Conservation (phyloP, 139 green algal species). For the Yamagishiella unicocca region DNA sequence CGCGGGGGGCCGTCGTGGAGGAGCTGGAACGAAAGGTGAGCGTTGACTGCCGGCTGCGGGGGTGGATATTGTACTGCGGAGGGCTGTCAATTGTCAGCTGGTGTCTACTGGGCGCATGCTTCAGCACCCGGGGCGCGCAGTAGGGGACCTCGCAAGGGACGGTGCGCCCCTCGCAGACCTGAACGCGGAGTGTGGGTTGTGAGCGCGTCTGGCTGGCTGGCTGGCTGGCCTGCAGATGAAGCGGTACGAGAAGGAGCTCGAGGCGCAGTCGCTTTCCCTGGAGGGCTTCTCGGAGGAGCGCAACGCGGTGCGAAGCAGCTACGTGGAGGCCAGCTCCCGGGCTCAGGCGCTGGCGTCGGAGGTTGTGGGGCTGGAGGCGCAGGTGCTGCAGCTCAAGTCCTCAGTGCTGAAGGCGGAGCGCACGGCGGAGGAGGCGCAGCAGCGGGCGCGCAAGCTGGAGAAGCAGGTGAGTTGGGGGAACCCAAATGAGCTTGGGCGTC, state of each 20-base stretch:
- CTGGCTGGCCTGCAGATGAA: too few species aligned
- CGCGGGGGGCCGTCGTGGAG: conserved; percentile 48
- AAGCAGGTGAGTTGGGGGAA: conserved; percentile 46
- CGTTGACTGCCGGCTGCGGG: too few species aligned
- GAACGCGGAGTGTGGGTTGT: too few species aligned
- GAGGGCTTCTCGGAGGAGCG: conserved; percentile 55
- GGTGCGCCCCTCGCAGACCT: too few species aligned
- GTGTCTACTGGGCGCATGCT: too few species aligned
- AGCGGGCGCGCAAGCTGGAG: conserved; percentile 2
- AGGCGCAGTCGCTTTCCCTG: conserved; percentile 53
- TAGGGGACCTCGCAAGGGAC: too few species aligned
- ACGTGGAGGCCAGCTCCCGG: conserved; percentile 41
- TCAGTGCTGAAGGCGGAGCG: conserved; percentile 40
- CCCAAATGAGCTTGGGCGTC: too few species aligned
- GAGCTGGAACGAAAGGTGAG: conserved; percentile 54
- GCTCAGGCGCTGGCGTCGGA: conserved; percentile 49
- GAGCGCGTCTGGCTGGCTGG: too few species aligned
- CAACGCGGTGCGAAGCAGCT: conserved; percentile 16
- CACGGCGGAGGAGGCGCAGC: not conserved
- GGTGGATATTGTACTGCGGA: too few species aligned
- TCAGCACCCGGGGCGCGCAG: too few species aligned
- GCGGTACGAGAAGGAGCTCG: conserved; percentile 56
- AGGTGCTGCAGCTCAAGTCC: conserved; percentile 52
- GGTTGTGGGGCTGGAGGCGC: conserved; percentile 54
- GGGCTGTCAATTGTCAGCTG: too few species aligned